Conservation (phyloP, 1,284 basidiomycete species). For the Ceratobasidium sp. region DNA sequence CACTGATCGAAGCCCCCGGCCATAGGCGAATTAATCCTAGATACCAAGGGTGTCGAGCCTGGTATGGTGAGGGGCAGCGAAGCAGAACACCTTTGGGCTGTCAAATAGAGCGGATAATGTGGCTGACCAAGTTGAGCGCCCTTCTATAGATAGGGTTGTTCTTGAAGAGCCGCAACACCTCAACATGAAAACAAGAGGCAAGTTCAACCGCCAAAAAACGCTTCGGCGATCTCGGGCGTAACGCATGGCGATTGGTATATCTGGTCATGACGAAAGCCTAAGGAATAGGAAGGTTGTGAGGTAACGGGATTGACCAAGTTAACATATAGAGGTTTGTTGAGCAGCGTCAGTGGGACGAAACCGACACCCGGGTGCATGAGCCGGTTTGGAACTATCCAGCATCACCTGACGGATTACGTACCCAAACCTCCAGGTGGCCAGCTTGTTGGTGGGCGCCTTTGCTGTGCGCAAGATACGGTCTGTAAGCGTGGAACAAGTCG, state of each 20-base stretch:
- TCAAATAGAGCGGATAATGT: neutral
- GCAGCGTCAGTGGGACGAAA: neutral
- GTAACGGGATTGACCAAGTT: neutral
- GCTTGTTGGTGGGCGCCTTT: constrained; percentile 5
- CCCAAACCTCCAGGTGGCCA: neutral
- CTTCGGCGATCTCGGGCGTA: constrained; percentile 11
- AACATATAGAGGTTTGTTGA: neutral
- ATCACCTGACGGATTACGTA: constrained; percentile 3
- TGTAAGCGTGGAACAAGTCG: constrained; percentile 8
- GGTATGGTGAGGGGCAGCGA: neutral
- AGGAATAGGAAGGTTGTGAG: neutral
- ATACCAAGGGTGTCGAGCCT: neutral
- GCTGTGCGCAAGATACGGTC: constrained; percentile 4
- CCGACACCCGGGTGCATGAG: neutral
- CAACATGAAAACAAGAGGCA: neutral
- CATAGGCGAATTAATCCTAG: constrained; percentile 4
- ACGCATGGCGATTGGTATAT: neutral
- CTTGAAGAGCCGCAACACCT: neutral
- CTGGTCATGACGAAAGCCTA: neutral
- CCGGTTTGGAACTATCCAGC: constrained; percentile 6
- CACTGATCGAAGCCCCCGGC: constrained; percentile 15
- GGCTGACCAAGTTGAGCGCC: neutral
- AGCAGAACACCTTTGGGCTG: neutral
- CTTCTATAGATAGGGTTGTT: neutral
- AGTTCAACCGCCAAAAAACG: constrained; percentile 8